Percentiles rank a stretch among this genome's conserved stretches.
phyloP scores from a whole-genome alignment of 179 eudicot species.

The Corrigiola litoralis region DNA sequence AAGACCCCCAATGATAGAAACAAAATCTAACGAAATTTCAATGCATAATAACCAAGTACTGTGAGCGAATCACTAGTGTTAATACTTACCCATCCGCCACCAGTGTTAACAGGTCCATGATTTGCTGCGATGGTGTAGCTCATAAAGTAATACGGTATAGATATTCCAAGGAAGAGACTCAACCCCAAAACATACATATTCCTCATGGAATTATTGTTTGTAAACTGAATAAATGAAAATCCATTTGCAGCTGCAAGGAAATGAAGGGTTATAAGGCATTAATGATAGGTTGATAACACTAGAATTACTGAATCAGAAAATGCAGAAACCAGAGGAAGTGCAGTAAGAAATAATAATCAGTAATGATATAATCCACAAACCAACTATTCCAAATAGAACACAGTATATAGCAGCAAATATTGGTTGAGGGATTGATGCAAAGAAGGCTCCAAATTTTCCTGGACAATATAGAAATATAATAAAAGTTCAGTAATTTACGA shows the following conservation, averaged over 20 bases:
- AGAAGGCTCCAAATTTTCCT: conserved; percentile 97
- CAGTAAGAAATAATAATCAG: background rate
- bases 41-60: background rate
- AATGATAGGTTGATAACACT: background rate
- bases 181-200: conserved; percentile 82
- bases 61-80: background rate
- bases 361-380: conserved; percentile 37
- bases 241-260: conserved; percentile 73
- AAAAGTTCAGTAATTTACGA: background rate
- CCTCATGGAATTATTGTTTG: conserved; percentile 83
- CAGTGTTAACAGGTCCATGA: conserved; percentile 74
- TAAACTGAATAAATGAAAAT: conserved; percentile 72
- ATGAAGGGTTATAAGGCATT: background rate
- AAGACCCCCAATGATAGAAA: too few relatives aligned
- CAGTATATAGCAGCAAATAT: conserved; percentile 91
- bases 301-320: background rate
- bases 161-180: conserved; percentile 87
- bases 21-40: background rate
- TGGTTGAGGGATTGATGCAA: conserved; percentile 87
- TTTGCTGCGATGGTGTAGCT: conserved; percentile 44
- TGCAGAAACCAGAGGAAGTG: background rate
- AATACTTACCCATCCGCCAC: conserved; percentile 80
- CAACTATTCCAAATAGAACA: conserved; percentile 78
- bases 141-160: conserved; percentile 81
- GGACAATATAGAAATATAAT: conserved; percentile 21